Conservation (phyloP, 2,329 filamentous ascomycete species). For the Daldinia sp. region DNA sequence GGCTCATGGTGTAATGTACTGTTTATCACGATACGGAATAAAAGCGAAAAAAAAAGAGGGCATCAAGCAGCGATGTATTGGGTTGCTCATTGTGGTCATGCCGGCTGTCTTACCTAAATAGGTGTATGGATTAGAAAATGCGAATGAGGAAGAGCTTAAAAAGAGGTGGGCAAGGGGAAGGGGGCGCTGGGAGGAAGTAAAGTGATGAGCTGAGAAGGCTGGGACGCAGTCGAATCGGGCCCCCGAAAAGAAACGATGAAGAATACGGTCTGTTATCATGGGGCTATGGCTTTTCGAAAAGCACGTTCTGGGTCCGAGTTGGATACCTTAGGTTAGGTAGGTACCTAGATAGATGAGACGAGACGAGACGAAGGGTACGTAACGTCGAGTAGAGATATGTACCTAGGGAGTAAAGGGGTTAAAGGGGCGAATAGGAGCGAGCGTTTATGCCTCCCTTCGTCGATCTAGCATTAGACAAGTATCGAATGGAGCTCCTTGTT, state of each 20-base stretch:
- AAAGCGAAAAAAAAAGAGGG: neutral
- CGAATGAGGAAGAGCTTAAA: neutral
- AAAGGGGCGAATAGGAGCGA: neutral
- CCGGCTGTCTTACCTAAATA: no score
- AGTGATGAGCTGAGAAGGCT: neutral
- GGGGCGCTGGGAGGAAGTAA: neutral
- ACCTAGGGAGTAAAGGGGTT: neutral
- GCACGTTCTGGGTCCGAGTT: neutral
- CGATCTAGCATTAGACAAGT: neutral
- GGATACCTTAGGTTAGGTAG: no score
- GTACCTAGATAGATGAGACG: neutral
- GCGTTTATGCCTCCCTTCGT: neutral
- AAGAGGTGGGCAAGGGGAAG: neutral
- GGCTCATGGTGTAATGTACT: conserved; percentile 40
- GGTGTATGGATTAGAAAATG: neutral
- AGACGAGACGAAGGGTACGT: conserved; percentile 1
- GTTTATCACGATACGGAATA: neutral
- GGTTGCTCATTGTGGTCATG: neutral
- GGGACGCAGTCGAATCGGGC: no score
- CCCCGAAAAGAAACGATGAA: neutral
- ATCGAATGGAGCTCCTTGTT: conserved; percentile 7
- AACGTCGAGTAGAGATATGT: conserved; percentile 9
- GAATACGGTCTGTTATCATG: neutral
- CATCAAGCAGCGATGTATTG: neutral
- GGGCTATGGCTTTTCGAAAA: neutral